These are phyloP conservation scores for Dunaliella primolecta DNA, from an alignment of 139 green algal genomes.

Conservation along the genomic window DNA sequence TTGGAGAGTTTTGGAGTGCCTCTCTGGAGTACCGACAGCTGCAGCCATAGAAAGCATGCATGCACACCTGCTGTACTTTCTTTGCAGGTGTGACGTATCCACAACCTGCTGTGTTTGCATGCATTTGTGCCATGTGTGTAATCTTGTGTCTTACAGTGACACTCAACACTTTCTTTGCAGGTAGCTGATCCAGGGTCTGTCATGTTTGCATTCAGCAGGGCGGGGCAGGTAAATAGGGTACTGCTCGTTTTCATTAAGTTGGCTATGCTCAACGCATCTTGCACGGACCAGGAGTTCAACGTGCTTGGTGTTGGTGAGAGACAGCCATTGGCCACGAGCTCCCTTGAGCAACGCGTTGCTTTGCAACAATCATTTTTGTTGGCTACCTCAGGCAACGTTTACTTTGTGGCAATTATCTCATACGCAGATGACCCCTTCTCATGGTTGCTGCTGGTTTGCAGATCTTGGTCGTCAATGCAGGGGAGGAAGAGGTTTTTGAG, in stretches of 20 bases:
- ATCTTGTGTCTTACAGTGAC: too few species aligned
- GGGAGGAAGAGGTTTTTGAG: slow-evolving; percentile 67
- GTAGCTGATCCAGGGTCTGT: slow-evolving; percentile 82
- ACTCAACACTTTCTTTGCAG: too few species aligned
- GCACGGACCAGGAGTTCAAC: too few species aligned
- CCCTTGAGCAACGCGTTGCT: too few species aligned
- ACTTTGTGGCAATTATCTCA: not conserved
- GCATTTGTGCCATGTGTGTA: too few species aligned
- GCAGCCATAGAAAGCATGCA: too few species aligned
- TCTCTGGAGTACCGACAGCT: slow-evolving; percentile 69
- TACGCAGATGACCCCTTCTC: not conserved
- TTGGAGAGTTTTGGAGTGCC: slow-evolving; percentile 49
- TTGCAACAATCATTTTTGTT: not conserved
- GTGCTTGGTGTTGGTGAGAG: too few species aligned
- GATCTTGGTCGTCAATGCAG: slow-evolving; percentile 35
- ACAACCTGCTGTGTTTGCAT: too few species aligned
- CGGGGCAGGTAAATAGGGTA: not conserved
- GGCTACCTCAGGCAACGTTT: not conserved
- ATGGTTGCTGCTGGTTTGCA: slow-evolving; percentile 8
- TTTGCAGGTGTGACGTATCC: too few species aligned
- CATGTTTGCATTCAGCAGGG: slow-evolving; percentile 83
- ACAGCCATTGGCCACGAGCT: too few species aligned
- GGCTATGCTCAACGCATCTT: too few species aligned
- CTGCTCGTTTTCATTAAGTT: not conserved
- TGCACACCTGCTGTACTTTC: too few species aligned